These are phyloP conservation scores for Diaporthe citrichinensis DNA, from an alignment of 2,329 filamentous ascomycete genomes.

Conservation along the genomic window DNA sequence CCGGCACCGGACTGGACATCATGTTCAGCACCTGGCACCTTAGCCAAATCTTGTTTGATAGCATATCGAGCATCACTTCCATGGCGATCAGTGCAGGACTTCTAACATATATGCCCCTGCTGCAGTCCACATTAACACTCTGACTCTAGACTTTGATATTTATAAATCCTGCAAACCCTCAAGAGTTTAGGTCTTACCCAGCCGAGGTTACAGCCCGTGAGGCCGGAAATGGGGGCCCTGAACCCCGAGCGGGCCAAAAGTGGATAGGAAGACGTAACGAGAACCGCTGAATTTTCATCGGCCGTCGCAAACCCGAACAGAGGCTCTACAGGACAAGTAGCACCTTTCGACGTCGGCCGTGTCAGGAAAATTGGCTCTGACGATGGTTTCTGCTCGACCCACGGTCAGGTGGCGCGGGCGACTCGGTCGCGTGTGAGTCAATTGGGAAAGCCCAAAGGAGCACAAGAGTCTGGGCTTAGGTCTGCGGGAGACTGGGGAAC, in stretches of 20 bases:
- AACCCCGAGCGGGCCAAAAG: conserved; percentile 19
- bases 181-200: background rate
- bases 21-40: background rate
- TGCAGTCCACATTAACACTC: too few species aligned
- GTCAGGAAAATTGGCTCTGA: conserved; percentile 22
- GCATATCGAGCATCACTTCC: background rate
- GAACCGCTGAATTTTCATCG: conserved; percentile 21
- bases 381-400: conserved; percentile 24
- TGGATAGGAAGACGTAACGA: conserved; percentile 30
- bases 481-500: background rate
- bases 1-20: background rate
- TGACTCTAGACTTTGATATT: background rate
- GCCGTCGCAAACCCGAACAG: background rate
- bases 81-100: background rate
- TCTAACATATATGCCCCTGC: background rate
- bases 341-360: conserved; percentile 17
- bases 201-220: background rate
- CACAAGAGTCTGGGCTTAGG: background rate
- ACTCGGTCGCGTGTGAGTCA: conserved; percentile 1
- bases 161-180: background rate
- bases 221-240: conserved; percentile 1
- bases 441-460: background rate
- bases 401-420: conserved; percentile 19
- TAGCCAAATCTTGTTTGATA: too few species aligned
- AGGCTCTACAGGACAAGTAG: conserved; percentile 16